Base-by-base conservation (phyloP, 495 filamentous ascomycete genomes). In the Neurospora sp. region DNA sequence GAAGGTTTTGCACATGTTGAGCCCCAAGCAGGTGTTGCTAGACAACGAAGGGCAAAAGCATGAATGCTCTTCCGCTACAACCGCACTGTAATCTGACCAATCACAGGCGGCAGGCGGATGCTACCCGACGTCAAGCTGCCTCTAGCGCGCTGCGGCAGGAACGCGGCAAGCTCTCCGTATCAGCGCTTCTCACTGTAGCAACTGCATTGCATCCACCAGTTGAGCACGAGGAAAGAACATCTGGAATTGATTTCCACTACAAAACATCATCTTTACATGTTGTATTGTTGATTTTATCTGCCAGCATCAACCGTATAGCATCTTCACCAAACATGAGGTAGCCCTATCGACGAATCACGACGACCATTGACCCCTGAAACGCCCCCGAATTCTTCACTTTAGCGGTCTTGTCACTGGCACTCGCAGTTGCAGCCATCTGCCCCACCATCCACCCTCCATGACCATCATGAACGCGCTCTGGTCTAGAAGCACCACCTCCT, bases 391-490 rank as follows among this genome's bases (percentile, higher is more conserved):
- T 62, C 54, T 66, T 66, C 12, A 62, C 2, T 62, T 16, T 31
- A 62, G 54, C 54, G 70, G 20, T 41, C 39, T 70, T n/a, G 10
- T 39, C 10, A 39, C 38, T 62, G 54, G 54, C 54, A 14, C 23
- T 62, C 54, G 23, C 54, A 37, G 54, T 66, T 66, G 54, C 54
- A 66, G 54, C 54, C 54, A 8, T 39, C 44, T 48, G 35, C 48
- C 72, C n/a, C 39, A 66, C 48, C 71, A 40, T 8, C 70, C 37
- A 72, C 40, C 54, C 72, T n/a, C 31, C 72, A 37, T 44, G 71
- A 66, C 76, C 76, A 83, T 38, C 71, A 85, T 85, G 84, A 84
- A 82, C 77, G 79, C 82, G 69, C 77, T 84, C 59, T 85, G 84
- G 84, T 73, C 81, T 39, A 78, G 79, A 66, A 27, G 23, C 23